phyloP scores from a whole-genome alignment of 148 eudicot species.

The Nyssa sinensis region DNA sequence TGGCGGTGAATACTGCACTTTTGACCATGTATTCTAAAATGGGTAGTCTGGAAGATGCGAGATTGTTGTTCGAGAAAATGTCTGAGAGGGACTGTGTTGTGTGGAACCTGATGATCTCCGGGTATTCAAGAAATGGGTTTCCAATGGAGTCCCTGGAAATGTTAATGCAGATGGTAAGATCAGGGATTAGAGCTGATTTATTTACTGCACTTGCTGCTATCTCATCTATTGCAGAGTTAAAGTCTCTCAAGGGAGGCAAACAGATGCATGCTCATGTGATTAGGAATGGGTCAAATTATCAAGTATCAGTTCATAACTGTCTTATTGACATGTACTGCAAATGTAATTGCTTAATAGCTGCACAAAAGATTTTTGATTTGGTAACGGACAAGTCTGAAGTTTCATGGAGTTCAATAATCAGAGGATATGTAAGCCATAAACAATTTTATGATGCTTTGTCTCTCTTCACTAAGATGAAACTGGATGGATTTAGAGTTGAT shows the following conservation, averaged over 20 bases:
- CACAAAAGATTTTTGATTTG: constrained; percentile 22
- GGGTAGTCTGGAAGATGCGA: constrained; percentile 18
- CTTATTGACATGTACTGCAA: constrained; percentile 34
- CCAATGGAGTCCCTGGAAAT: constrained; percentile 22
- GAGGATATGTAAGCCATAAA: constrained; percentile 27
- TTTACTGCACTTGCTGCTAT: constrained; percentile 35
- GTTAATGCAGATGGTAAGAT: constrained; percentile 20
- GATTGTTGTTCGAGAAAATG: constrained; percentile 32
- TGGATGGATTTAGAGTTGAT: constrained; percentile 22
- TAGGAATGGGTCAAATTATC: constrained; percentile 29
- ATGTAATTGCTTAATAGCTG: constrained; percentile 24
- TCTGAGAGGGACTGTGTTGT: constrained; percentile 33
- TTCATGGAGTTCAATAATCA: constrained; percentile 36
- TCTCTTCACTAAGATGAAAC: constrained; percentile 25
- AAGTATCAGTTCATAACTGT: constrained; percentile 37
- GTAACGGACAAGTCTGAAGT: constrained; percentile 24
- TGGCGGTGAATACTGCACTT: constrained; percentile 31
- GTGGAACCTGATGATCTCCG: constrained; percentile 39
- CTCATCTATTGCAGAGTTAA: constrained; percentile 30
- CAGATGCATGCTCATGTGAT: constrained; percentile 36
- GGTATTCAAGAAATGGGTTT: constrained; percentile 24
- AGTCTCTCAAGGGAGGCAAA: constrained; percentile 21
- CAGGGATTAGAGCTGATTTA: constrained; percentile 32
- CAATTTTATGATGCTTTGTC: constrained; percentile 23
- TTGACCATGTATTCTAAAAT: constrained; percentile 34